Evolutionary conservation across 371 early-diverging fungal species (phyloP).

Genomic region (Massospora cicadina): DNA sequence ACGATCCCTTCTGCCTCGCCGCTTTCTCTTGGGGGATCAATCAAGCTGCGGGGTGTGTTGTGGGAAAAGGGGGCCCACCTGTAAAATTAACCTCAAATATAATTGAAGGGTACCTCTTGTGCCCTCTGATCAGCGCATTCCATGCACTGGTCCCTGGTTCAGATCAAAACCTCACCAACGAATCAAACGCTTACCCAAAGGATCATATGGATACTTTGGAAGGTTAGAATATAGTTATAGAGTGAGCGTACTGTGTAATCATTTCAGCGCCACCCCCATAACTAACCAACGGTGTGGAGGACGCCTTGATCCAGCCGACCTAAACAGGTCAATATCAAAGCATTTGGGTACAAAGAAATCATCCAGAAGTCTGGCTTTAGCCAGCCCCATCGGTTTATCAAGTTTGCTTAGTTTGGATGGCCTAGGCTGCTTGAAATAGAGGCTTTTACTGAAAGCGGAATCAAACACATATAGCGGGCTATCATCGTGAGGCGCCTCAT

Average conservation of each 20-base stretch:
- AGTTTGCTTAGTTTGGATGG: neutral
- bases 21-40: slow-evolving; percentile 37
- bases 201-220: slow-evolving; percentile 35
- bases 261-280: slow-evolving; percentile 38
- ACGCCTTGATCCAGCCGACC: slow-evolving; percentile 36
- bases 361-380: slow-evolving; percentile 23
- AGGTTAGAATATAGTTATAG: slow-evolving; percentile 6
- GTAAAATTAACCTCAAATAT: neutral
- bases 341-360: slow-evolving; percentile 55
- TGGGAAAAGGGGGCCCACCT: slow-evolving; percentile 61
- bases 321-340: slow-evolving; percentile 58
- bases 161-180: slow-evolving; percentile 1
- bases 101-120: slow-evolving; percentile 24
- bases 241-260: slow-evolving; percentile 33
- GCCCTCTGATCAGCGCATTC: slow-evolving; percentile 39
- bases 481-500: slow-evolving; percentile 40
- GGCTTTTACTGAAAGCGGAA: slow-evolving; percentile 27
- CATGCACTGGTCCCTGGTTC: slow-evolving; percentile 38
- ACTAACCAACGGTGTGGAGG: slow-evolving; percentile 51
- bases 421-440: slow-evolving; percentile 1
- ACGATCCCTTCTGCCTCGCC: slow-evolving; percentile 59
- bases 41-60: slow-evolving; percentile 25
- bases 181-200: slow-evolving; percentile 22
- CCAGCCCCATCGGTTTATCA: neutral
- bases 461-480: slow-evolving; percentile 75